phyloP scores from a whole-genome alignment of 805 yeast genomes.

The Suhomyces canberraensis region DNA sequence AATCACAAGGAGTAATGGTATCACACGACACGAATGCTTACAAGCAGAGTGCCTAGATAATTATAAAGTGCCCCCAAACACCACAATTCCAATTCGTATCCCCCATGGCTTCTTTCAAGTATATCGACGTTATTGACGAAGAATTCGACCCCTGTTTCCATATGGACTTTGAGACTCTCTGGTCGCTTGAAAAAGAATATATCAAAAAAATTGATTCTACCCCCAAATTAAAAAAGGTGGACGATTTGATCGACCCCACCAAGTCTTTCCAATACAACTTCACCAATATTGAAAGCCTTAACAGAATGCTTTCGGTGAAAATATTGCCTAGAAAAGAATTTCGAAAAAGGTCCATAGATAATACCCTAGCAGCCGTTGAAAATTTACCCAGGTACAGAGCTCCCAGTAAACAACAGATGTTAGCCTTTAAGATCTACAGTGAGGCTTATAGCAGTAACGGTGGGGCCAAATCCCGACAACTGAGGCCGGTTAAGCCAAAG shows the following conservation, averaged over 20 bases:
- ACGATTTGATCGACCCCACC: constrained; percentile 1
- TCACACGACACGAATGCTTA: too few relatives aligned
- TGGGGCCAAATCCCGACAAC: background rate
- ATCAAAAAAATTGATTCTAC: constrained; percentile 1
- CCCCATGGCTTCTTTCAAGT: too few relatives aligned
- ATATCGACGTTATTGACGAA: constrained; percentile 16
- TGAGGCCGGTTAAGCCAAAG: constrained; percentile 11
- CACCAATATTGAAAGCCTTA: constrained; percentile 1
- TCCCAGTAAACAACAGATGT: constrained; percentile 6
- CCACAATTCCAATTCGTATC: too few relatives aligned
- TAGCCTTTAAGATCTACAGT: constrained; percentile 4
- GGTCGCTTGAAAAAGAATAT: constrained; percentile 1
- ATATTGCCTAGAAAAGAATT: background rate
- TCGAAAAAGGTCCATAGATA: background rate
- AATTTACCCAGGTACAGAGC: constrained; percentile 8
- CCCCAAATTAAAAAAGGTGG: background rate
- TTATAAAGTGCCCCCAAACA: too few relatives aligned
- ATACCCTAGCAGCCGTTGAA: background rate
- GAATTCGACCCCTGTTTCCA: constrained; percentile 10
- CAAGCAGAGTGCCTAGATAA: too few relatives aligned
- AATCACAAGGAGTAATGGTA: too few relatives aligned
- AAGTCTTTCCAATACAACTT: constrained; percentile 3
- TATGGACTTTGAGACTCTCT: background rate
- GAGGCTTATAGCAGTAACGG: background rate
- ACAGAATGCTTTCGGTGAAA: constrained; percentile 1